phyloP scores from a whole-genome alignment of 2,329 filamentous ascomycete genomes.

The Ophidiomyces ophidiicola region DNA sequence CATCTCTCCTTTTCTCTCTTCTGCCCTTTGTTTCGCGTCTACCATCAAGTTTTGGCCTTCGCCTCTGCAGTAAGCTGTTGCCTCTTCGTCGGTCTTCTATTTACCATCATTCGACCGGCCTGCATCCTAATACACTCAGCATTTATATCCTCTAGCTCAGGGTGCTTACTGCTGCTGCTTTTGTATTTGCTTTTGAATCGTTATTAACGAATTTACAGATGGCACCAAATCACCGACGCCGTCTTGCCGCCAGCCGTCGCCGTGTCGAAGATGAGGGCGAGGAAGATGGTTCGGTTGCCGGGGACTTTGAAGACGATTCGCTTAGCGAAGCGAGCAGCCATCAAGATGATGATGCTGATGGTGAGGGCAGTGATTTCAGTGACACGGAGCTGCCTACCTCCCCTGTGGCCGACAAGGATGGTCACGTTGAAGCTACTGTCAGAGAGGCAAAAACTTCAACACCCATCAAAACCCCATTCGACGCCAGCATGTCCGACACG shows the following conservation, averaged over 20 bases:
- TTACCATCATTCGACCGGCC: neutral
- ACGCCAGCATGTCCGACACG: slow-evolving; percentile 41
- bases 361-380: slow-evolving; percentile 47
- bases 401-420: slow-evolving; percentile 14
- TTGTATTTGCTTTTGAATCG: neutral
- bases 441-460: slow-evolving; percentile 28
- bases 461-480: slow-evolving; percentile 24
- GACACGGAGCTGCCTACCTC: slow-evolving; percentile 36
- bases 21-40: slow-evolving; percentile 2
- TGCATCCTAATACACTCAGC: neutral
- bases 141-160: neutral
- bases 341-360: slow-evolving; percentile 45
- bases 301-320: slow-evolving; percentile 47
- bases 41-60: neutral
- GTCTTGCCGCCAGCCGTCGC: slow-evolving; percentile 35
- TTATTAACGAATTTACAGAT: slow-evolving; percentile 21
- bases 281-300: slow-evolving; percentile 38
- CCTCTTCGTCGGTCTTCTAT: slow-evolving; percentile 6
- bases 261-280: slow-evolving; percentile 38
- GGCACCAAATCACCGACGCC: slow-evolving; percentile 33
- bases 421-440: neutral
- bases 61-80: slow-evolving; percentile 6
- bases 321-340: slow-evolving; percentile 50
- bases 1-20: neutral
- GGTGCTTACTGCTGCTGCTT: neutral